phyloP scores from a whole-genome alignment of 148 eudicot genomes.

The Persicaria tinctoria region DNA sequence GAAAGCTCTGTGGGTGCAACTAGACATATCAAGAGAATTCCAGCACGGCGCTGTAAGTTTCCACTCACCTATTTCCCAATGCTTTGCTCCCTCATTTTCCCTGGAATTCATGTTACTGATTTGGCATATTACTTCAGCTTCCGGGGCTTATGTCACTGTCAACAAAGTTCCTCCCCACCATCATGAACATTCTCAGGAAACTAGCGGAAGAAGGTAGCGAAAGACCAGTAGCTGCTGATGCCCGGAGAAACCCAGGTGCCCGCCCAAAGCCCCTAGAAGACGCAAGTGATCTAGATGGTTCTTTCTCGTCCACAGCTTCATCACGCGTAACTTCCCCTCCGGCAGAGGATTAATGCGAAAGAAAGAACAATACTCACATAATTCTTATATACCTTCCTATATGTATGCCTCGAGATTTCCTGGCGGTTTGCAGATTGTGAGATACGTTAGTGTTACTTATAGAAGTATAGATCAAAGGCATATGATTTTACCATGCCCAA shows the following conservation, averaged over 20 bases:
- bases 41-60: slow-evolving; percentile 82
- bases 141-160: slow-evolving; percentile 83
- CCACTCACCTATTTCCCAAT: background rate
- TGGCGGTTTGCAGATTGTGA: slow-evolving; percentile 4
- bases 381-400: background rate
- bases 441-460: slow-evolving; percentile 4
- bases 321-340: slow-evolving; percentile 47
- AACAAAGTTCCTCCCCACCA: slow-evolving; percentile 75
- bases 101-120: background rate
- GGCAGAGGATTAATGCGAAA: slow-evolving; percentile 30
- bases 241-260: slow-evolving; percentile 46
- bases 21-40: slow-evolving; percentile 78
- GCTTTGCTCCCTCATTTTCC: background rate
- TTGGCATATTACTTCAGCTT: slow-evolving; percentile 45
- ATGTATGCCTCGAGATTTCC: background rate
- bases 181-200: slow-evolving; percentile 72
- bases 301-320: slow-evolving; percentile 57
- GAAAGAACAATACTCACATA: slow-evolving; percentile 4
- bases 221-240: slow-evolving; percentile 32
- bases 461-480: slow-evolving; percentile 12
- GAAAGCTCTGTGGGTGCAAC: slow-evolving; percentile 96
- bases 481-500: slow-evolving; percentile 9
- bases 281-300: slow-evolving; percentile 22
- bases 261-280: slow-evolving; percentile 32
- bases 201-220: slow-evolving; percentile 72